These are phyloP conservation scores for Talaromyces amestolkiae DNA, from an alignment of 2,329 filamentous ascomycete species.

Conservation along the genomic window DNA sequence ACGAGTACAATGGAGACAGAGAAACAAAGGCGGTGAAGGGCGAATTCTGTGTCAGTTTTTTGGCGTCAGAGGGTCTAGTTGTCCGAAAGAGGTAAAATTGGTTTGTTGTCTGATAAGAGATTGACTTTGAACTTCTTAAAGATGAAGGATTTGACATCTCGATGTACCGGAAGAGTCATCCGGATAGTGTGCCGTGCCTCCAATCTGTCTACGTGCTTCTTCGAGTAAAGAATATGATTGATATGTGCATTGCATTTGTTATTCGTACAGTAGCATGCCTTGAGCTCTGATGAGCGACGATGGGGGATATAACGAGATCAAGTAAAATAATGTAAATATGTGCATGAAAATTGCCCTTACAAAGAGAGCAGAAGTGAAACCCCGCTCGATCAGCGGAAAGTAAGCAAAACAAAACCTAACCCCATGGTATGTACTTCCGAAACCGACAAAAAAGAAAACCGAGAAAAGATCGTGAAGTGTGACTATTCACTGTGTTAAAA, in stretches of 20 bases:
- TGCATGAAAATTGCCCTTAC: constrained; percentile 19
- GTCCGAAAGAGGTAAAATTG: constrained; percentile 9
- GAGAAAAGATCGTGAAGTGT: constrained; percentile 4
- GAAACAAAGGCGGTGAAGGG: constrained; percentile 6
- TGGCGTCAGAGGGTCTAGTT: background rate
- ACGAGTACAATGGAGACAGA: background rate
- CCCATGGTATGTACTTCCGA: constrained; percentile 12
- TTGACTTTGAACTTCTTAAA: background rate
- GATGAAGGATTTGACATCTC: background rate
- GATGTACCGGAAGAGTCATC: constrained; percentile 1
- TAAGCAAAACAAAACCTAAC: constrained; percentile 10
- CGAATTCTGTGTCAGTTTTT: constrained; percentile 12
- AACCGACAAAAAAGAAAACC: constrained; percentile 11
- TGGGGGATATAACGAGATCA: background rate
- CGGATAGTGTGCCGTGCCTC: background rate
- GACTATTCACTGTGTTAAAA: constrained; percentile 1
- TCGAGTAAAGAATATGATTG: background rate
- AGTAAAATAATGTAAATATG: constrained; percentile 11
- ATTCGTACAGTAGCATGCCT: background rate
- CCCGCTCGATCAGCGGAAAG: background rate
- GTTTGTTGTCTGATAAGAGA: background rate
- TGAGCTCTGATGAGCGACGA: background rate
- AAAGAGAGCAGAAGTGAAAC: background rate
- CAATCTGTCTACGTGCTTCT: background rate
- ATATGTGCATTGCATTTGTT: constrained; percentile 11